Evolutionary conservation across 1,139 yeast species (phyloP).

Genomic region (Scheffersomyces cryptocercus): DNA sequence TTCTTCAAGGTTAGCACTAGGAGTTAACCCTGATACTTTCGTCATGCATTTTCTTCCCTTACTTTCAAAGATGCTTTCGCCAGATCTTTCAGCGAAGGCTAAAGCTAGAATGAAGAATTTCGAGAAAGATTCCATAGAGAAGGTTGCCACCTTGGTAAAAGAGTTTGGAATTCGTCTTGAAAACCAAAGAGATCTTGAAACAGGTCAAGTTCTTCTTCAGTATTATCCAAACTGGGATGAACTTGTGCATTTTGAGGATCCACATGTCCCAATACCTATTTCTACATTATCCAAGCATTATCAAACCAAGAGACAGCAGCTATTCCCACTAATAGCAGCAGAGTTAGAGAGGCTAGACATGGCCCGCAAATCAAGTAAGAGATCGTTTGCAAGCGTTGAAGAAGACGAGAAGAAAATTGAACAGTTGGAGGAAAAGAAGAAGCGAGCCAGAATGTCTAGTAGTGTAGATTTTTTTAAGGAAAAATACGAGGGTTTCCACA

Average conservation of each 20-base stretch:
- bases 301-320: slow-evolving; percentile 33
- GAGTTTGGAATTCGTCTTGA: slow-evolving; percentile 33
- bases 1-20: slow-evolving; percentile 25
- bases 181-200: slow-evolving; percentile 33
- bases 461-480: slow-evolving; percentile 44
- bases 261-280: slow-evolving; percentile 17
- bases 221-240: slow-evolving; percentile 40
- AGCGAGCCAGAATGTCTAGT: slow-evolving; percentile 22
- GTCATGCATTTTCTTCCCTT: slow-evolving; percentile 45
- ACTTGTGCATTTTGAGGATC: slow-evolving; percentile 27
- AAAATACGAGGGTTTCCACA: slow-evolving; percentile 35
- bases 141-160: slow-evolving; percentile 28
- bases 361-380: slow-evolving; percentile 13
- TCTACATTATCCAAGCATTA: slow-evolving; percentile 19
- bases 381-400: slow-evolving; percentile 1
- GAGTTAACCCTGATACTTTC: slow-evolving; percentile 31
- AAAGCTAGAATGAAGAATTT: slow-evolving; percentile 23
- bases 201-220: slow-evolving; percentile 30
- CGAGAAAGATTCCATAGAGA: slow-evolving; percentile 29
- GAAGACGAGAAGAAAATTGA: slow-evolving; percentile 21
- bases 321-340: slow-evolving; percentile 39
- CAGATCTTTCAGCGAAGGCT: slow-evolving; percentile 30
- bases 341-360: slow-evolving; percentile 42
- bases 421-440: slow-evolving; percentile 21
- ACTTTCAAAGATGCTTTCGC: slow-evolving; percentile 46